These are phyloP conservation scores for Picochlorum costavermella DNA, from an alignment of 139 green algal genomes.

Conservation along the genomic window DNA sequence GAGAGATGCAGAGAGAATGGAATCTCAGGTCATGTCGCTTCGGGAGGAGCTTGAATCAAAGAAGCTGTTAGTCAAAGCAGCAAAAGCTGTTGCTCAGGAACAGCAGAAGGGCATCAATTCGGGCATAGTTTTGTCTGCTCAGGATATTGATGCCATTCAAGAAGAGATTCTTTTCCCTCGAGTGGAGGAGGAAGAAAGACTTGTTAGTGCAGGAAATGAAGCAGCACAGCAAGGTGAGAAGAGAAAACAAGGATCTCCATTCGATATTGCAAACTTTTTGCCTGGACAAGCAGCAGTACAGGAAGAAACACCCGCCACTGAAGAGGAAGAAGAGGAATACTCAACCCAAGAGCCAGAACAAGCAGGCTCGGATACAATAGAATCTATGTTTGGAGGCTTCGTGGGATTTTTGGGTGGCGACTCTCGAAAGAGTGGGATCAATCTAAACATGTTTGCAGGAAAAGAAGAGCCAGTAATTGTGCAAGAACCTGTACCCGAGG, in stretches of 20 bases:
- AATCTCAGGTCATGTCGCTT: constrained; percentile 24
- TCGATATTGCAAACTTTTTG: neutral
- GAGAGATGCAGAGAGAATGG: constrained; percentile 27
- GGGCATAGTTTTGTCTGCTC: constrained; percentile 20
- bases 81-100: constrained; percentile 41
- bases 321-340: constrained; percentile 9
- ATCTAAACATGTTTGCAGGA: neutral
- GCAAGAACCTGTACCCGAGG: constrained; percentile 5
- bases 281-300: neutral
- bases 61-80: constrained; percentile 26
- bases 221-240: neutral
- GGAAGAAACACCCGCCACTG: neutral
- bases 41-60: constrained; percentile 19
- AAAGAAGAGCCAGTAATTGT: constrained; percentile 6
- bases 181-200: constrained; percentile 6
- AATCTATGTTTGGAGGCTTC: neutral
- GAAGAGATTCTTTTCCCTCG: constrained; percentile 11
- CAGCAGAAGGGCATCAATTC: constrained; percentile 28
- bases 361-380: neutral
- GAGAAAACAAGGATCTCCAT: constrained; percentile 1
- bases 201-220: neutral
- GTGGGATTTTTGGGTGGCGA: neutral
- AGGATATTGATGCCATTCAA: constrained; percentile 27
- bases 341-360: constrained; percentile 6
- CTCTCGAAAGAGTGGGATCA: neutral